Conservation (phyloP, 1,284 basidiomycete genomes). For the Clitocybe nebularis region DNA sequence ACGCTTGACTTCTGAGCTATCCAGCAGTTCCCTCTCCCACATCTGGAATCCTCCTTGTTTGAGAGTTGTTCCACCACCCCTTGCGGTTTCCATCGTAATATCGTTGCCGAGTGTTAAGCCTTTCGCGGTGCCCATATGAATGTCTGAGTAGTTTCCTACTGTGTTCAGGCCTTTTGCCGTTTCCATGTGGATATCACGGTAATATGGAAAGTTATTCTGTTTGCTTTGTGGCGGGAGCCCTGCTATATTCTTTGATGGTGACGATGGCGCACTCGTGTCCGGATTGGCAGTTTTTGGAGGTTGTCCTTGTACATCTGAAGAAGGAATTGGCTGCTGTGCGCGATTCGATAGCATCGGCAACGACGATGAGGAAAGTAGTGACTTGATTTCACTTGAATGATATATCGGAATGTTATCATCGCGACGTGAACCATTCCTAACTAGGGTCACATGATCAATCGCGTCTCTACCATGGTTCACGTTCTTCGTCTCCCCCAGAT, state of each 20-base stretch:
- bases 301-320: background rate
- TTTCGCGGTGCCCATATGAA: conserved; percentile 68
- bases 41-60: conserved; percentile 56
- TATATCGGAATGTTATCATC: conserved; percentile 4
- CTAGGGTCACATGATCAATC: conserved; percentile 14
- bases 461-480: conserved; percentile 28
- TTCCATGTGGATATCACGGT: conserved; percentile 65
- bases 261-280: conserved; percentile 9
- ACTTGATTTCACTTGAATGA: background rate
- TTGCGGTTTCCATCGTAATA: conserved; percentile 66
- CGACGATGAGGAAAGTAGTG: conserved; percentile 2
- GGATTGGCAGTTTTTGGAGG: background rate
- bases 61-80: conserved; percentile 50
- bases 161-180: conserved; percentile 53
- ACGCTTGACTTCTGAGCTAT: conserved; percentile 81
- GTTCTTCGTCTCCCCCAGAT: conserved; percentile 53
- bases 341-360: conserved; percentile 4
- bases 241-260: conserved; percentile 19
- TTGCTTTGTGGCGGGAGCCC: conserved; percentile 16
- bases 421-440: conserved; percentile 9
- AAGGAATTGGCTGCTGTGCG: background rate
- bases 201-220: conserved; percentile 13
- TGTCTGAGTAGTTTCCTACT: conserved; percentile 44
- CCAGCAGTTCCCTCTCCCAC: conserved; percentile 84
- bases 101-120: conserved; percentile 45